phyloP scores from a whole-genome alignment of 1,284 basidiomycete genomes.

The Irpex lacteus region DNA sequence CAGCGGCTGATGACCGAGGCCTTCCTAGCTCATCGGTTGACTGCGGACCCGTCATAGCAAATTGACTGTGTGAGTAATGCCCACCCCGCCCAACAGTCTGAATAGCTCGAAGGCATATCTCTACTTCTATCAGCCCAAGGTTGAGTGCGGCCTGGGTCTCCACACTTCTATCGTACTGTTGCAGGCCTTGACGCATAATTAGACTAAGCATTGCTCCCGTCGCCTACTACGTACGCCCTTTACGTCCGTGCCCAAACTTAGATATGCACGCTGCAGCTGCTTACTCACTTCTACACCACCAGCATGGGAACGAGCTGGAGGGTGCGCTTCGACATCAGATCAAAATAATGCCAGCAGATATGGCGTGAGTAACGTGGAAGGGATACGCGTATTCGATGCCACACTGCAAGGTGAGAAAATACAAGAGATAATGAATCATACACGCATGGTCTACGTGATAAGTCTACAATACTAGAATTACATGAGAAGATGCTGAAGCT shows the following conservation, averaged over 20 bases:
- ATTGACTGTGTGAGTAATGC: not conserved
- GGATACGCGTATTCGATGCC: no score
- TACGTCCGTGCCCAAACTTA: not conserved
- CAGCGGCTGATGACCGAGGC: not conserved
- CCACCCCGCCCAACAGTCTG: not conserved
- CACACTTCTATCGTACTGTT: no score
- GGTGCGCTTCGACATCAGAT: not conserved
- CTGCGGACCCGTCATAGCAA: slow-evolving; percentile 1
- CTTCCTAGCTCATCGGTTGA: not conserved
- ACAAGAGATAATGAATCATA: not conserved
- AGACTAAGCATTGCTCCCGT: no score
- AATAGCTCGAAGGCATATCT: not conserved
- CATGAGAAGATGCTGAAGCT: not conserved
- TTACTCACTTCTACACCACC: not conserved
- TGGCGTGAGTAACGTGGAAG: not conserved
- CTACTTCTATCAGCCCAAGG: not conserved
- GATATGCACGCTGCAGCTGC: not conserved
- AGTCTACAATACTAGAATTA: not conserved
- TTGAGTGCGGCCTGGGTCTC: not conserved
- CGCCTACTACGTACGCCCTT: not conserved
- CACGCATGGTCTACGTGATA: not conserved
- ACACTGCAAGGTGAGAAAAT: not conserved
- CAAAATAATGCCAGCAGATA: not conserved
- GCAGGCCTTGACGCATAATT: no score
- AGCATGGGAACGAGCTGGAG: not conserved